Conservation (phyloP, 768 basidiomycete species). For the Kwoniella pini region DNA sequence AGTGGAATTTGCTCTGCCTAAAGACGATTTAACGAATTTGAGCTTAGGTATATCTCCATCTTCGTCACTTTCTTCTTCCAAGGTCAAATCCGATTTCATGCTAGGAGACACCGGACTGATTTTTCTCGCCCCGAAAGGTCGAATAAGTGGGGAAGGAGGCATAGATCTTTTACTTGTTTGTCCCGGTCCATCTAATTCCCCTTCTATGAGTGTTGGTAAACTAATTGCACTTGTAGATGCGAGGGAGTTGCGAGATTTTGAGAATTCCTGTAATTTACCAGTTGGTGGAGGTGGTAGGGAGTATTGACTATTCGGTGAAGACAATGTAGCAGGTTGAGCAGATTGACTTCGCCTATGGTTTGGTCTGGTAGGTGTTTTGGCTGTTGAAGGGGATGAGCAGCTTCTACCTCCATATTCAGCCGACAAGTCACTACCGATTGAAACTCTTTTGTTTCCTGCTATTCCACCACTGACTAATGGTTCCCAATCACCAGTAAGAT, state of each 20-base stretch:
- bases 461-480: slow-evolving; percentile 17
- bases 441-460: slow-evolving; percentile 9
- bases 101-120: slow-evolving; percentile 2
- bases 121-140: background rate
- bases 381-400: slow-evolving; percentile 2
- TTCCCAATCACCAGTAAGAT: slow-evolving; percentile 19
- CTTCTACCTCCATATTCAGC: background rate
- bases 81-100: background rate
- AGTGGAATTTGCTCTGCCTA: slow-evolving; percentile 4
- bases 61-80: background rate
- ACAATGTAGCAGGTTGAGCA: slow-evolving; percentile 4
- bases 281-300: background rate
- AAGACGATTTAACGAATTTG: background rate
- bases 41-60: background rate
- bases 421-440: background rate
- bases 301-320: background rate
- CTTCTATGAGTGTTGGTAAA: slow-evolving; percentile 29
- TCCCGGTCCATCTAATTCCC: background rate
- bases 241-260: slow-evolving; percentile 22
- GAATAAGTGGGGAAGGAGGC: slow-evolving; percentile 19
- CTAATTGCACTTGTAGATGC: slow-evolving; percentile 30
- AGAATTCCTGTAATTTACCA: slow-evolving; percentile 25
- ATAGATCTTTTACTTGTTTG: background rate
- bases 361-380: slow-evolving; percentile 20
- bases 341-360: slow-evolving; percentile 23